Base-by-base conservation (phyloP, 129 eudicot genomes). In the Flaveria sonorensis region DNA sequence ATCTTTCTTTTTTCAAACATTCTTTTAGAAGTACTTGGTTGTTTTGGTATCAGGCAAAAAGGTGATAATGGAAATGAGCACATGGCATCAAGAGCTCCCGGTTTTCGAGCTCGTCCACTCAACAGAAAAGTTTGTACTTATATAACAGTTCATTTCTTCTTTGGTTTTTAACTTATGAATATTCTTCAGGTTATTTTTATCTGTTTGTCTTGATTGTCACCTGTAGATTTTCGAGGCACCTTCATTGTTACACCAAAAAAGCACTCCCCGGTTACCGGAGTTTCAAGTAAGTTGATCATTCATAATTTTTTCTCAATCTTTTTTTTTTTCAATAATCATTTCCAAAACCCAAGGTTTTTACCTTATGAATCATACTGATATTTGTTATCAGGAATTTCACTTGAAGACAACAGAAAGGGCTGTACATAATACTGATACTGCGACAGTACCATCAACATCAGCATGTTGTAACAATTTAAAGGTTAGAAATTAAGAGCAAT, bases 171-270 rank as follows among this genome's bases (percentile, higher is more conserved):
- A 45, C 50, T 45, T 45, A 1, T 9, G 13, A 42, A 40, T 12
- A 24, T 48, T 12, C 61, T 30, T 10, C 52, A 23, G 12, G 60
- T 36, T 65, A 8, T 24, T 18, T 32, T 71, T 15, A 32, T 18
- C 21, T 70, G 45, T 70, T 14, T 68, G 24, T 77, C 20, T 72
- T 65, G 30, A 73, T 43, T 0, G 16, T 51, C 26, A 68, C 79
- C 73, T 81, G 76, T 89, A 94, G 98, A 94, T 91, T 81, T 82
- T 91, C 51, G 90, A 94, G 80, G 84, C 92, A 51, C 97, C 97
- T 53, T 79, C 89, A 12, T 46, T 77, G 78, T 62, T 79, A 59
- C 77, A 77, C 55, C 92, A 90, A 50, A 94, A 89, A 72, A 89
- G 90, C 87, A 86, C 88, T 63, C 93, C 89, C 19, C 93, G 68